Conservation (phyloP, 2,329 filamentous ascomycete genomes). For the Mycocentrospora acerina region DNA sequence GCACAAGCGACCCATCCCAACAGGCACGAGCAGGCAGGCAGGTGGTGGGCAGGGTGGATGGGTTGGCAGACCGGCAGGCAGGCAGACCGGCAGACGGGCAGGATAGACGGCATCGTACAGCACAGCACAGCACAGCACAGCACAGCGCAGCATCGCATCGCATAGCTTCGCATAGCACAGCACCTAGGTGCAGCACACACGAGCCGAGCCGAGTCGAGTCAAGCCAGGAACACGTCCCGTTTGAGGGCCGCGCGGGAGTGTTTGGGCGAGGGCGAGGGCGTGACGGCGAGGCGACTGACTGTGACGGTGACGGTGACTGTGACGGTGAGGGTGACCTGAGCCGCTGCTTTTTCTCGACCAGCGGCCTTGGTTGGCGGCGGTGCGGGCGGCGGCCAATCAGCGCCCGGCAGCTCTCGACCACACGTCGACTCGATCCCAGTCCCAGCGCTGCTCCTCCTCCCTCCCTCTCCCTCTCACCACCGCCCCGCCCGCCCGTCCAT, state of each 20-base stretch:
- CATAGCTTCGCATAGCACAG: too few relatives aligned
- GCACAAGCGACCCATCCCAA: too few relatives aligned
- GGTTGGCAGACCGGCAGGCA: too few relatives aligned
- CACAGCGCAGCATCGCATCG: too few relatives aligned
- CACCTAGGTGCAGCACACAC: too few relatives aligned
- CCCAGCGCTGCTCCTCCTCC: constrained; percentile 19
- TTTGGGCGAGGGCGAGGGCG: not conserved
- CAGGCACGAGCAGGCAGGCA: too few relatives aligned
- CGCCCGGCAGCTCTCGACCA: not conserved
- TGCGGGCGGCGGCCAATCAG: not conserved
- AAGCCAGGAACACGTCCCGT: too few relatives aligned
- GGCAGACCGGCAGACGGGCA: too few relatives aligned
- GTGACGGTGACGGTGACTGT: not conserved
- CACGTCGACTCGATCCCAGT: not conserved
- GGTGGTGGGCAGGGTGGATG: too few relatives aligned
- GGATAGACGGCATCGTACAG: too few relatives aligned
- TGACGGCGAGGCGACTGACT: not conserved
- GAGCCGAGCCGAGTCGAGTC: too few relatives aligned
- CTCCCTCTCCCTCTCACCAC: constrained; percentile 21
- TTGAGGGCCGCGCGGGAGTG: constrained; percentile 1
- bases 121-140: too few relatives aligned
- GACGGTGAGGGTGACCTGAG: constrained; percentile 1
- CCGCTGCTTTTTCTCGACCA: constrained; percentile 5
- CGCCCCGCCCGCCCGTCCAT: constrained; percentile 23
- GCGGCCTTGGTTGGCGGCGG: not conserved